phyloP scores from a whole-genome alignment of 352 stramenopile genomes.

The Globisporangium recalcitrans region DNA sequence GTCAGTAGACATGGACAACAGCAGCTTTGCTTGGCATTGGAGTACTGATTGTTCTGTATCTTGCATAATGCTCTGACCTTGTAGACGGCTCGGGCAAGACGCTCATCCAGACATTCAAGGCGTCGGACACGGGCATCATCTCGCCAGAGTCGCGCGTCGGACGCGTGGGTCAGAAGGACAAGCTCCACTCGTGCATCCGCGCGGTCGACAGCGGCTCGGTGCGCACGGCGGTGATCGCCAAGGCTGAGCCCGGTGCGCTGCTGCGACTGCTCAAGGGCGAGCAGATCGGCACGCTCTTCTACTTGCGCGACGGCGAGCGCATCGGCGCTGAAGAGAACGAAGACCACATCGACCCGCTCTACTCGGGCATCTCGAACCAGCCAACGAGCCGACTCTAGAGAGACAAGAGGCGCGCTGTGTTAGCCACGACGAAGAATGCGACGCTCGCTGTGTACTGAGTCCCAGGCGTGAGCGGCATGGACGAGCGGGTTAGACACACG shows the following conservation, averaged over 20 bases:
- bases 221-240: constrained; percentile 54
- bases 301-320: constrained; percentile 29
- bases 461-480: neutral
- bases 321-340: constrained; percentile 45
- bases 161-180: constrained; percentile 68
- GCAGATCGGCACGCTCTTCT: constrained; percentile 62
- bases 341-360: constrained; percentile 59
- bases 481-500: neutral
- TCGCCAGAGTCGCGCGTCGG: constrained; percentile 53
- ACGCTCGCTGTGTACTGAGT: neutral
- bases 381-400: constrained; percentile 13
- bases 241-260: constrained; percentile 55
- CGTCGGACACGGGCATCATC: constrained; percentile 37
- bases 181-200: constrained; percentile 74
- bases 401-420: neutral
- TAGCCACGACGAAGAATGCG: no score
- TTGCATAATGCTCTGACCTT: neutral
- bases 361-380: constrained; percentile 49
- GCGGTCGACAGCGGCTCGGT: constrained; percentile 68
- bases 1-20: no score
- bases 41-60: neutral
- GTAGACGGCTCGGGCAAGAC: constrained; percentile 27
- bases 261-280: constrained; percentile 65
- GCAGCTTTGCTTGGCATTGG: neutral
- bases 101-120: constrained; percentile 47